These are phyloP conservation scores for Cladosporium sphaerospermum DNA, from an alignment of 2,329 filamentous ascomycete species.

Conservation along the genomic window DNA sequence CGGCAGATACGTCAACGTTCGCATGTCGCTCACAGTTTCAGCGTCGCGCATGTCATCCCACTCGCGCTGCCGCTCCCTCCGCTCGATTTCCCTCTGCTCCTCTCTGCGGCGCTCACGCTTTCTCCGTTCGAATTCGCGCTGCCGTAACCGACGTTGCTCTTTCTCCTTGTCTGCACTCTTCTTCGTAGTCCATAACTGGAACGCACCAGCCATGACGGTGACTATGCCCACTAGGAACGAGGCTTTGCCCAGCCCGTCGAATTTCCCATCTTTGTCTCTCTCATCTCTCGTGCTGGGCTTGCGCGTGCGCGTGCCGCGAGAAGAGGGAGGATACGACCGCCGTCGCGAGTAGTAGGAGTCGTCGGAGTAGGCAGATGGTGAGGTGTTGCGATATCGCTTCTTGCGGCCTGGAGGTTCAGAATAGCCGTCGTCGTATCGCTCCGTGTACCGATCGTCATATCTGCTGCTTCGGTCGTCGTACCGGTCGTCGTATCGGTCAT, in stretches of 20 bases:
- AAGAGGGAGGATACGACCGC: constrained; percentile 6
- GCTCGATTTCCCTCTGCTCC: constrained; percentile 10
- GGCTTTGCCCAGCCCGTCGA: constrained; percentile 12
- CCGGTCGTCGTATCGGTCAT: neutral
- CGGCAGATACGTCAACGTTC: constrained; percentile 9
- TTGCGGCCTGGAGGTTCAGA: constrained; percentile 1
- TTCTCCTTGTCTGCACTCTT: constrained; percentile 12
- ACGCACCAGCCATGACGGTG: constrained; percentile 10
- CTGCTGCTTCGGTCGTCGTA: neutral
- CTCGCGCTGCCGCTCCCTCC: constrained; percentile 3
- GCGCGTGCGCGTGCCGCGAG: constrained; percentile 4
- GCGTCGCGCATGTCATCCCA: constrained; percentile 4
- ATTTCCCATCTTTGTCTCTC: constrained; percentile 10
- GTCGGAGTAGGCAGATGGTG: constrained; percentile 5
- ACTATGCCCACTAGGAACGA: constrained; percentile 13
- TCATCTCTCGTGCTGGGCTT: neutral
- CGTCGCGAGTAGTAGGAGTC: constrained; percentile 7
- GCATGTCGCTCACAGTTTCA: constrained; percentile 10
- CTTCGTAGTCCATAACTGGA: constrained; percentile 14
- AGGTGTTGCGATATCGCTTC: constrained; percentile 1
- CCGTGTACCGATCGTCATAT: constrained; percentile 1
- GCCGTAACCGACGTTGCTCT: constrained; percentile 4
- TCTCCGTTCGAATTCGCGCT: constrained; percentile 11
- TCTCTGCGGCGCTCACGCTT: constrained; percentile 12
- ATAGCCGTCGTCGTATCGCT: constrained; percentile 9